Evolutionary conservation across 1,284 basidiomycete genomes (phyloP).

Genomic region (Ustilago tritici): DNA sequence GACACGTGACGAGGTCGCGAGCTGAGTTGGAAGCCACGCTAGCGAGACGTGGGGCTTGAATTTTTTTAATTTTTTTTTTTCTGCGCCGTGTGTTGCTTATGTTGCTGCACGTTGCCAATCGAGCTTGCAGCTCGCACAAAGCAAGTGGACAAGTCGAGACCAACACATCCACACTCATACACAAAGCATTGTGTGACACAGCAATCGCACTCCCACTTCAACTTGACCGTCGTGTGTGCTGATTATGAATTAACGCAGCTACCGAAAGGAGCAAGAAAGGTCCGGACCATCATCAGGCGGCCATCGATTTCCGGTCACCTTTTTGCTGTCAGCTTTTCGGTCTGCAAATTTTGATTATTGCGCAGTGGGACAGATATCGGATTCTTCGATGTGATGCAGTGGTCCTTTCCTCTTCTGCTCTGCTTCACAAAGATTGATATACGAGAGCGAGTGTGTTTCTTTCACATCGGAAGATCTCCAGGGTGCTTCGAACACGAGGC

Average conservation of each 20-base stretch:
- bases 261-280: background rate
- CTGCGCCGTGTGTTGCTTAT: background rate
- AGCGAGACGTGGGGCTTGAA: constrained; percentile 10
- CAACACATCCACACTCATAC: background rate
- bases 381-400: background rate
- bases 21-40: background rate
- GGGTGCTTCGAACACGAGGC: no score
- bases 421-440: no score
- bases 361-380: constrained; percentile 28
- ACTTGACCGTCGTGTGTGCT: background rate
- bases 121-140: background rate
- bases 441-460: no score
- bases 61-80: background rate
- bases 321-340: constrained; percentile 9
- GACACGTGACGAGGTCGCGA: constrained; percentile 38
- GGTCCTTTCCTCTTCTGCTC: no score
- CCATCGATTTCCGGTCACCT: background rate
- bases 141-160: background rate
- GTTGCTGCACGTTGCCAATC: constrained; percentile 17
- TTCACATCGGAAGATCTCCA: no score
- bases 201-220: background rate
- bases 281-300: background rate
- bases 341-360: background rate
- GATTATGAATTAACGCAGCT: background rate
- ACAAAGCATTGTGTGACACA: constrained; percentile 6